Base-by-base conservation (phyloP, 2,329 filamentous ascomycete genomes). In the Albifimbria verrucaria region DNA sequence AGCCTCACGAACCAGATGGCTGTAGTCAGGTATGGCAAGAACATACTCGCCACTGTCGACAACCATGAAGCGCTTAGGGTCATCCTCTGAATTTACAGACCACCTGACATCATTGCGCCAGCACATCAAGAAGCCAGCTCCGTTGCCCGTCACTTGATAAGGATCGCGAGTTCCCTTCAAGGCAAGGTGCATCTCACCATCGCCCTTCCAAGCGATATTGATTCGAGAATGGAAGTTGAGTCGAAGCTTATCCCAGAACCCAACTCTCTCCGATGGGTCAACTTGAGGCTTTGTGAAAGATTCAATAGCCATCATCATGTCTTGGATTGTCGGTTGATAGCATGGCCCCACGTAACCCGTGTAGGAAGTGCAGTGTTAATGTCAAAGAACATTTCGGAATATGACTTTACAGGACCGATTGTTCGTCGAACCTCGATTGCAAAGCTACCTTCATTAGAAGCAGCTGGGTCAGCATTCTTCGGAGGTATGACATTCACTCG, bases 231-330 rank as follows among this genome's bases (percentile, higher is more conserved):
- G 94, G 69, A 97, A 96, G 62, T 88, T 92, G 36, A 99, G 80
- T 51, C 94, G 82, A 49, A 99, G 92, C 77, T 99, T 99, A 73
- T 99, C 94, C 94, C 94, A 99, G 75, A 99, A 99, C 3, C 94
- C 94, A 46, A 96, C 91, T 52, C 89, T 82, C 59, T 99, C 95
- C 0, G 94, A 97, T 1, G 90, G 88, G 68, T 99, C 95, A 24
- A 97, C 79, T 57, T 93, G 92, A 7, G 93, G 91, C 67, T 99
- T 99, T 1, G 93, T 97, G 68, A 99, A 97, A 2, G 90, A 93
- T 71, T 99, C 94, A 56, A 99, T 89, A 23, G 92, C 92, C 82
- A 97, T 97, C 94, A 99, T 99, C 89, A 97, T 96, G 66, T 99
- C 95, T 69, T 99, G 94, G 48, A 99, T 93, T 2, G 93, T 93